phyloP scores from a whole-genome alignment of 176 grass and related monocot genomes.

The Dactylis glomerata region DNA sequence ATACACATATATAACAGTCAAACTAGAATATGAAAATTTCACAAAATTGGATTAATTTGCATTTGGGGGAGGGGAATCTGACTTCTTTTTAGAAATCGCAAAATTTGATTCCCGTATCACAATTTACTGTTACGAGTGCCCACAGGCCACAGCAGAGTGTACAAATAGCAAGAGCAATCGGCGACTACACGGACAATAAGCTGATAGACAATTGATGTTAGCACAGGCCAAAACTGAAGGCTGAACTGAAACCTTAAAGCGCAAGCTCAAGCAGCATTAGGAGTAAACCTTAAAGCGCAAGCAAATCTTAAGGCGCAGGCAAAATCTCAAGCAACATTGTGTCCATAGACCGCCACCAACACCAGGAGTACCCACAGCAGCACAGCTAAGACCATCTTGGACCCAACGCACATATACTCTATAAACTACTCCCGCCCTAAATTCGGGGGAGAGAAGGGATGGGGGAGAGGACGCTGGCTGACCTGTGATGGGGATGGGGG shows the following conservation, averaged over 20 bases:
- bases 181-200: not conserved
- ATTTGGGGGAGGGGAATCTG: not conserved
- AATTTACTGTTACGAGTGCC: not conserved
- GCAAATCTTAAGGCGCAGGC: not conserved
- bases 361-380: not conserved
- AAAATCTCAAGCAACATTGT: not conserved
- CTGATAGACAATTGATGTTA: not conserved
- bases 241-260: not conserved
- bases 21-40: not conserved
- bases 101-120: not conserved
- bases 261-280: not conserved
- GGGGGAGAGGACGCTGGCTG: not conserved
- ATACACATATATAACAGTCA: not conserved
- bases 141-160: not conserved
- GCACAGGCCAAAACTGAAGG: not conserved
- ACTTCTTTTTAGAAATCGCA: not conserved
- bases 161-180: not conserved
- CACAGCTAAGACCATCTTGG: not conserved
- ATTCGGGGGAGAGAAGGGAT: not conserved
- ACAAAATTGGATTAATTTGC: not conserved
- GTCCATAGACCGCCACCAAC: not conserved
- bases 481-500: conserved; percentile 66
- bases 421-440: not conserved
- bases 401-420: not conserved
- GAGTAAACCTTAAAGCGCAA: not conserved